A percentile compares a stretch with the other conserved stretches of the same genome.
Evolutionary conservation across 352 stramenopile genomes (phyloP).

Genomic region (Globisporangium takayamanum): DNA sequence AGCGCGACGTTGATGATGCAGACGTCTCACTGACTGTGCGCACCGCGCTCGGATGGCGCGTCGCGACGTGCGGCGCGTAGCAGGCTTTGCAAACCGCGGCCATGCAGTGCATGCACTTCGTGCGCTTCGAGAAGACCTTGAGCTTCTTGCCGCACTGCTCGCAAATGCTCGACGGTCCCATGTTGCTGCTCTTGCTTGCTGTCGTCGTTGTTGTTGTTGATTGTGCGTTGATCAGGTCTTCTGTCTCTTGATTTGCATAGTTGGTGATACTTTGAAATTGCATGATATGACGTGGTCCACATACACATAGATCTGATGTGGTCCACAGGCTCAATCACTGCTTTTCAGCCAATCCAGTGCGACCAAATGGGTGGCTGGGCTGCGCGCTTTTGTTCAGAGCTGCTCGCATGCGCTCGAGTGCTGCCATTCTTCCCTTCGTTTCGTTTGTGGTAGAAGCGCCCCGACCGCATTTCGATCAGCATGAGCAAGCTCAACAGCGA

Average conservation of each 20-base stretch:
- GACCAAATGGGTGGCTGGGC: neutral
- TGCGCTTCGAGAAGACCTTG: conserved; percentile 64
- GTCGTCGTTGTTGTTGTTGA: neutral
- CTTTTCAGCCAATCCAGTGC: too few relatives aligned
- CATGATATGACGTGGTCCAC: too few relatives aligned
- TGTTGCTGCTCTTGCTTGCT: conserved; percentile 5
- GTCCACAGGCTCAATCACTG: too few relatives aligned
- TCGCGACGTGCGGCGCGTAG: conserved; percentile 33
- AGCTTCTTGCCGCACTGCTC: conserved; percentile 73
- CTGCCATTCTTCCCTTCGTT: conserved; percentile 72
- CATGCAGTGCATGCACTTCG: conserved; percentile 66
- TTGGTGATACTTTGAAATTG: too few relatives aligned
- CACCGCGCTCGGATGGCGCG: conserved; percentile 33
- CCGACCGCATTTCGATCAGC: conserved; percentile 23
- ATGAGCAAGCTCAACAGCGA: conserved; percentile 98
- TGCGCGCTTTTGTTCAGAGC: neutral
- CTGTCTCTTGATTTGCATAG: neutral
- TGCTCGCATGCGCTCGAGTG: neutral
- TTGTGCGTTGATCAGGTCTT: neutral
- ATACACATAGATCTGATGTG: too few relatives aligned
- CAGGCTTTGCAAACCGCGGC: conserved; percentile 54
- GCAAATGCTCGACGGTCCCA: conserved; percentile 38
- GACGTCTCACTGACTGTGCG: neutral
- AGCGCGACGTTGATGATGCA: neutral
- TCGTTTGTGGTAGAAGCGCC: conserved; percentile 61